Evolutionary conservation across 768 basidiomycete species (phyloP).

Genomic region (Collybiopsis luxurians): DNA sequence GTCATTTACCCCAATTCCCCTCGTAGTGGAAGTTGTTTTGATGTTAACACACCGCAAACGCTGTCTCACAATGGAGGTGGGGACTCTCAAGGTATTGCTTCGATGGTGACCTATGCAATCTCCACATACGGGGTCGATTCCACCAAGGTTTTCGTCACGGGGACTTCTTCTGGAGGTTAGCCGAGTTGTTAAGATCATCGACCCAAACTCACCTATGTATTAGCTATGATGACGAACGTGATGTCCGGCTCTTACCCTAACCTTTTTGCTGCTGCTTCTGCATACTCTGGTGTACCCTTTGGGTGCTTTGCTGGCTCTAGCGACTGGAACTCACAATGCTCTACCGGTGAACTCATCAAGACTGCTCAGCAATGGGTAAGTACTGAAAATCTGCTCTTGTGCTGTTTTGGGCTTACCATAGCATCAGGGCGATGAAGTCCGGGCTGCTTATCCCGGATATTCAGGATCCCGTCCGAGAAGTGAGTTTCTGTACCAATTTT

Average conservation of each 20-base stretch:
- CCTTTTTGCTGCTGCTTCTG: slow-evolving; percentile 45
- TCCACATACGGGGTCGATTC: slow-evolving; percentile 45
- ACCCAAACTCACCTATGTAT: too few relatives aligned
- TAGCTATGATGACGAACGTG: slow-evolving; percentile 60
- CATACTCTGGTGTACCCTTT: slow-evolving; percentile 52
- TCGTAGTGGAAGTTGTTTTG: slow-evolving; percentile 47
- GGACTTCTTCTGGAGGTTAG: slow-evolving; percentile 20
- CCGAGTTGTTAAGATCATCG: too few relatives aligned
- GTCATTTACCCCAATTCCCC: slow-evolving; percentile 50
- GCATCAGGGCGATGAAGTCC: slow-evolving; percentile 45
- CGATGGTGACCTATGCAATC: slow-evolving; percentile 46
- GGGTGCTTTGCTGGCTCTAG: slow-evolving; percentile 50
- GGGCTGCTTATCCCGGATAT: slow-evolving; percentile 49
- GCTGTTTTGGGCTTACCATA: too few relatives aligned
- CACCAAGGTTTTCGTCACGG: slow-evolving; percentile 47
- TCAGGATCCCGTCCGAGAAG: too few relatives aligned
- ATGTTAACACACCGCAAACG: slow-evolving; percentile 47
- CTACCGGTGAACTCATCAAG: slow-evolving; percentile 38
- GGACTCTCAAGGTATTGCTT: slow-evolving; percentile 51
- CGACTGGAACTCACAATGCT: slow-evolving; percentile 47
- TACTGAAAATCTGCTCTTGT: too few relatives aligned
- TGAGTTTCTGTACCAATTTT: too few relatives aligned
- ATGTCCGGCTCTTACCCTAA: slow-evolving; percentile 51
- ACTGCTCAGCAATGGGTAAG: slow-evolving; percentile 48
- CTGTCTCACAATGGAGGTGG: slow-evolving; percentile 55